Evolutionary conservation across 768 basidiomycete genomes (phyloP), one percentile per base, ranked within the genome.

Genomic region (Suillus tomentosus): DNA sequence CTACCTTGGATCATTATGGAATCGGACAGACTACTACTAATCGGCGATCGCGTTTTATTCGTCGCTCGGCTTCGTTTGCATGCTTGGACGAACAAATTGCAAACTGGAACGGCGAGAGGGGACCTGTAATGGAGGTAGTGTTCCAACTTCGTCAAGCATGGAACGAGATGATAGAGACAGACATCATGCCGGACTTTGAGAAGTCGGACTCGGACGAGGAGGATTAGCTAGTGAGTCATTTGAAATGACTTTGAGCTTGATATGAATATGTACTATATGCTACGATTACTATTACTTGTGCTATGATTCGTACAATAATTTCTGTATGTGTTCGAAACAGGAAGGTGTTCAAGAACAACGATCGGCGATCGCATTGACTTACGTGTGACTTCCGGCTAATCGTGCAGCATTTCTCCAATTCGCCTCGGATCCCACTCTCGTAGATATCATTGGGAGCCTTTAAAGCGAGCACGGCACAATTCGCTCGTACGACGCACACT

Each of bases 1-100:
- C 50, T 51, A 4, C 27, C 27, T 17, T 27, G 14, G 27, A 9
- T 51, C 15, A 9, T 9, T 37, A 24, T 17, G 37, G 39, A 57
- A 37, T 14, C 55, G 39, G 37, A 24, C 15, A 37, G 22, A 39
- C 22, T 10, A 24, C 37, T 17, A 2, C 37, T n/a, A 42, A 0
- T 6, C 43, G 39, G 53, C 45, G 19, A 14, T 60, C 68, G 4
- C 64, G 50, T 24, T 39, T 60, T 8, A 64, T 74, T 14, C 74
- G 73, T 53, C 73, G 74, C 39, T 74, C 73, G 5, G 68, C n/a
- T 48, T 74, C 74, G 39, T 70, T 66, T 14, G 67, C 68, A 17
- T 71, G 67, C 5, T 65, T 66, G 66, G 53, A 66, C 11, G 19
- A 24, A 1, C 40, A 42, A 5, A 34, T 54, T 19, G 40, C 36